Conservation (phyloP, 2,329 filamentous ascomycete species). For the Talaromyces sp. region DNA sequence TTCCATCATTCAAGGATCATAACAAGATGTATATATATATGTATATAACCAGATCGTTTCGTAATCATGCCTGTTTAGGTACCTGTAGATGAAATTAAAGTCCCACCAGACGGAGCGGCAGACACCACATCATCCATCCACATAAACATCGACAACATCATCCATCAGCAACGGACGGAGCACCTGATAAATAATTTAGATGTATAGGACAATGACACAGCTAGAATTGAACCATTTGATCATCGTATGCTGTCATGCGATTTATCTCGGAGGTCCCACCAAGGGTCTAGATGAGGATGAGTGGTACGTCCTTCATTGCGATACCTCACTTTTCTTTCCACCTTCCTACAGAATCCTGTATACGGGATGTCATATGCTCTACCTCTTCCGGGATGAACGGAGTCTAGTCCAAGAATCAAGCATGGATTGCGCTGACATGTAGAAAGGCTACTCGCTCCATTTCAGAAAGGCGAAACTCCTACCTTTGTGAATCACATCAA, state of each 20-base stretch:
- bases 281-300: slow-evolving; percentile 57
- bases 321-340: neutral
- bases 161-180: neutral
- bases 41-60: neutral
- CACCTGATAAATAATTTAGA: neutral
- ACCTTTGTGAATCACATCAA: slow-evolving; percentile 77
- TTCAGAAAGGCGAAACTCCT: slow-evolving; percentile 73
- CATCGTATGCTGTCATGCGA: slow-evolving; percentile 80
- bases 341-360: neutral
- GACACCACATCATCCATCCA: neutral
- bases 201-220: neutral
- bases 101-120: neutral
- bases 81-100: neutral
- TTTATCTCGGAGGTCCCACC: slow-evolving; percentile 63
- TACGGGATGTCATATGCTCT: too few relatives aligned
- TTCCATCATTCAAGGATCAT: too few relatives aligned
- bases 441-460: slow-evolving; percentile 66
- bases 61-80: neutral
- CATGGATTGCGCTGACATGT: neutral
- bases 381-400: too few relatives aligned
- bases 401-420: neutral
- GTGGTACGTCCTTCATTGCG: slow-evolving; percentile 48
- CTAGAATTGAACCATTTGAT: slow-evolving; percentile 57
- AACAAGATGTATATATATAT: too few relatives aligned
- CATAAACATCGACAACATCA: neutral